Base-by-base conservation (phyloP, 768 basidiomycete species). In the Tulasnella sp. region DNA sequence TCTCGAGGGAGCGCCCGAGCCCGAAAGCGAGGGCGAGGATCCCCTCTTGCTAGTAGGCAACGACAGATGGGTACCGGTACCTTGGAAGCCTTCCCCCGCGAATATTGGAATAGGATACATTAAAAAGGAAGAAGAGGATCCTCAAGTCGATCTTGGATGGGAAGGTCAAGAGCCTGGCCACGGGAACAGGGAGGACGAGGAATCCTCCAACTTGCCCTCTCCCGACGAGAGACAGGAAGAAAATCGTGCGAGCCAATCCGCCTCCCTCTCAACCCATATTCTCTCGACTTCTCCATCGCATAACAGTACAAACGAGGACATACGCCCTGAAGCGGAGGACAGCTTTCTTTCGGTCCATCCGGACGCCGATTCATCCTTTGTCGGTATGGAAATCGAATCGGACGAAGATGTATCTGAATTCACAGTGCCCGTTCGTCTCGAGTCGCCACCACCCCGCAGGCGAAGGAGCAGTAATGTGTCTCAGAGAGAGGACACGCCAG, bases 341-440 rank as follows among this genome's bases (percentile, higher is more conserved):
- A 68, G 62, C 34, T 40, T 74, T 19, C 38, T 74, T 40, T 40
- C 38, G 31, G 73, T 21, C 39, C 73, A 36, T 24, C 73, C 73
- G n/a, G 73, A 74, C 6, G 73, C 76, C 19, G 76, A 77, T 38
- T 58, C 52, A 14, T 77, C 76, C 39, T 77, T 77, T 34, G 39
- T 56, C 42, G 71, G 73, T 10, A 79, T 79, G 78, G 78, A 79
- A 71, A 72, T 79, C 31, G 76, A 77, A 2, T 40, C 68, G 36
- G 71, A 79, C 38, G 71, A 79, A 27, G 44, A 46, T 18, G 48
- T 79, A 12, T 27, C 44, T 19, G 78, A 79, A 46, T 79, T 79
- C 42, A 74, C 71, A 10, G 78, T 79, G 19, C 78, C 78, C n/a
- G 24, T 79, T 10, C 78, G 78, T 16, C 44, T 72, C n/a, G 78